These are phyloP conservation scores for Paramecium tetraurelia DNA, from an alignment of 73 alveolate genomes.

Conservation along the genomic window DNA sequence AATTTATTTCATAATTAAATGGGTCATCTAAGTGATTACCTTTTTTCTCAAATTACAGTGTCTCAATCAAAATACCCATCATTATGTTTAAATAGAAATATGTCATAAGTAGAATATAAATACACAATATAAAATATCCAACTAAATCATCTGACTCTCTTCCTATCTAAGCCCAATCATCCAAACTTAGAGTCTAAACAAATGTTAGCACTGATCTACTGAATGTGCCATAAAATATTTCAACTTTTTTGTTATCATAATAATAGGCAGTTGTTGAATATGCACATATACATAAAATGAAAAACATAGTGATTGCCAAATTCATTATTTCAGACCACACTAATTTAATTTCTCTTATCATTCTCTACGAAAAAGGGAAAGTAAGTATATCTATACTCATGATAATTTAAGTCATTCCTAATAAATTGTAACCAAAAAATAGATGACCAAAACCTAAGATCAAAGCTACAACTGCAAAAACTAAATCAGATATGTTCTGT, in stretches of 20 bases:
- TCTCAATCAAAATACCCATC: slow-evolving; percentile 40
- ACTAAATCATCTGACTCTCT: slow-evolving; percentile 24
- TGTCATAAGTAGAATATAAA: slow-evolving; percentile 24
- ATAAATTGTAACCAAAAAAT: background rate
- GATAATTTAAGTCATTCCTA: background rate
- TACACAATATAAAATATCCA: slow-evolving; percentile 20
- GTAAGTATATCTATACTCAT: background rate
- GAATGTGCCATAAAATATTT: background rate
- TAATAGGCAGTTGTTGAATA: slow-evolving; percentile 17
- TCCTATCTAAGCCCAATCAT: slow-evolving; percentile 52
- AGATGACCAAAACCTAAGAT: background rate
- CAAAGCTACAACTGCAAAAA: background rate
- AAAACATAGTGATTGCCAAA: slow-evolving; percentile 7
- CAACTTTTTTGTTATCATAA: background rate
- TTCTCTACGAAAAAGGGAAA: background rate
- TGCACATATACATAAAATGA: background rate
- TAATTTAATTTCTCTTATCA: background rate
- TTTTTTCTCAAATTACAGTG: background rate
- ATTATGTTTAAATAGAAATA: slow-evolving; percentile 35
- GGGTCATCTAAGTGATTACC: background rate
- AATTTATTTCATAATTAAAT: background rate
- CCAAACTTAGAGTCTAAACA: slow-evolving; percentile 19
- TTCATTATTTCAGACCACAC: slow-evolving; percentile 18
- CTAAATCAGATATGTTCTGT: background rate
- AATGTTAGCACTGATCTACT: slow-evolving; percentile 17